Evolutionary conservation across 495 filamentous ascomycete genomes (phyloP).

Genomic region (Penicillium robsamsonii): DNA sequence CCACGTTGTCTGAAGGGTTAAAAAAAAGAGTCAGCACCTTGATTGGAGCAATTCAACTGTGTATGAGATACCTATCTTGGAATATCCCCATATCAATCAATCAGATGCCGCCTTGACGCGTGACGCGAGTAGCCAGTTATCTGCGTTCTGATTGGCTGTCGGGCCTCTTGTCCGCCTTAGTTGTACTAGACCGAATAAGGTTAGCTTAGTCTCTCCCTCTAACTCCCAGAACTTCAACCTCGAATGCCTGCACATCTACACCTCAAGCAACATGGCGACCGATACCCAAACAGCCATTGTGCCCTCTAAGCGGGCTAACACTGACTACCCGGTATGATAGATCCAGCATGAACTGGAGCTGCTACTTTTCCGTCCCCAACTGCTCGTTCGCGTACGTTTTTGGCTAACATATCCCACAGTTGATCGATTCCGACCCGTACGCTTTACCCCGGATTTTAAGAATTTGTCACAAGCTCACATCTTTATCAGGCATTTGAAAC

Average conservation of each 20-base stretch:
- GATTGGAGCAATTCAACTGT: neutral
- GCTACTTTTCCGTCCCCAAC: neutral
- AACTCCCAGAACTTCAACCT: constrained; percentile 33
- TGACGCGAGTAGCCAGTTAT: constrained; percentile 18
- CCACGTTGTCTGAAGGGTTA: neutral
- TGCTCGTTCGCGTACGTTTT: constrained; percentile 11
- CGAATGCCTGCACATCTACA: constrained; percentile 25
- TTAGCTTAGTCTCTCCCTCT: constrained; percentile 24
- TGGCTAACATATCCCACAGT: constrained; percentile 53
- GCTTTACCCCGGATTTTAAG: constrained; percentile 31
- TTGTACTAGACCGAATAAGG: constrained; percentile 26
- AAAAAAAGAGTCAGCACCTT: neutral
- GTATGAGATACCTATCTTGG: neutral
- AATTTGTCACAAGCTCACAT: constrained; percentile 26
- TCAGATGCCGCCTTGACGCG: constrained; percentile 15
- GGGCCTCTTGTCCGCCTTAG: constrained; percentile 11
- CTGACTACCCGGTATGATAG: constrained; percentile 74
- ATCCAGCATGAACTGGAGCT: neutral
- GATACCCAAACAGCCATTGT: constrained; percentile 58
- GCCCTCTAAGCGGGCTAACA: constrained; percentile 69
- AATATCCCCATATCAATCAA: neutral
- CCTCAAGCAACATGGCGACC: constrained; percentile 54
- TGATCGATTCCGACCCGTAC: constrained; percentile 98
- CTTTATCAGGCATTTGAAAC: constrained; percentile 74
- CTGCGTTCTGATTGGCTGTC: constrained; percentile 14